Base-by-base conservation (phyloP, 768 basidiomycete species). In the Tylopilus sp. region DNA sequence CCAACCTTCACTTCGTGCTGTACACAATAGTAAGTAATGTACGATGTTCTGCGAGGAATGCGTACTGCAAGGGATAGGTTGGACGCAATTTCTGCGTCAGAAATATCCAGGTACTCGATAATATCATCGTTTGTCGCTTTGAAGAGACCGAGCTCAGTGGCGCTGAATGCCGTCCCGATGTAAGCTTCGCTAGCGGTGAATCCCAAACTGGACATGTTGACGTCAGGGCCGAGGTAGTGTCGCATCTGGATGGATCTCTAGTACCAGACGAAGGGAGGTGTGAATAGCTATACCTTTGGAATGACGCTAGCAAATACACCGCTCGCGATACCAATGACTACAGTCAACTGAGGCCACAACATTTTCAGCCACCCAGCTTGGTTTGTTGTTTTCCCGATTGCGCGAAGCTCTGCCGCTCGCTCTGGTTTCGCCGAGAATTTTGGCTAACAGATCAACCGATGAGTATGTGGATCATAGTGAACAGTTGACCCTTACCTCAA, bases 81-180 rank as follows among this genome's bases (percentile, higher is more conserved):
- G 19, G 56, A 50, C 24, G 61, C 34, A 7, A 24, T 55, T 37
- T 61, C 64, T 19, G 53, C 41, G 26, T 52, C 24, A 1, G 45
- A 25, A 38, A 63, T 6, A 24, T 62, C 60, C 6, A 62, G 60
- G 38, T 57, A 62, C 42, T 63, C 61, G 24, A 65, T 41, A 17
- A 63, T 25, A 11, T 61, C 64, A 14, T 63, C 53, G 30, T 14
- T 36, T 9, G 40, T 42, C 19, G 57, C 53, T 33, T 61, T 63
- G 47, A 63, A 66, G 5, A 53, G 52, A 45, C 41, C 58, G 7
- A 55, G 45, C 19, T 61, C 41, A 6, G 42, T 25, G 28, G 26
- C 33, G 13, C 52, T 45, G 42, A 52, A 60, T 19, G 48, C 55
- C 0, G 42, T 55, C 13, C 60, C 60, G 17, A 64, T 37, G 52